Conservation (phyloP, 176 grass and related monocot genomes). For the Eremochloa ophiuroides region DNA sequence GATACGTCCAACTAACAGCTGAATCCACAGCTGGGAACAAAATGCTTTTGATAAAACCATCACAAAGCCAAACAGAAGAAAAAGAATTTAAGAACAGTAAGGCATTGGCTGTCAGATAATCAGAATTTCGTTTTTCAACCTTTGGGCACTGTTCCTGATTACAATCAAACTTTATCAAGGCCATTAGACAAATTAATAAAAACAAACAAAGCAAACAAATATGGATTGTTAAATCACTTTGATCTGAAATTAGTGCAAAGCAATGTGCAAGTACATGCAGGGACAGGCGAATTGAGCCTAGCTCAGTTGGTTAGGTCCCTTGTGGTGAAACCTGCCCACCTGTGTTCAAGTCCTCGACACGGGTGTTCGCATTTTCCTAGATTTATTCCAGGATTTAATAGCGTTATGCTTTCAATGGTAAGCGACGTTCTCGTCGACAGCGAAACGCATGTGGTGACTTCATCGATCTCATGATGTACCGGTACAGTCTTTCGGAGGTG, state of each 20-base stretch:
- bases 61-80: not conserved
- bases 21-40: not conserved
- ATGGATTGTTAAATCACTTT: conserved; percentile 4
- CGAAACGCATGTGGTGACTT: too few species aligned
- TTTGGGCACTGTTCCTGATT: not conserved
- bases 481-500: too few species aligned
- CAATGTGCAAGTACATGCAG: not conserved
- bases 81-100: not conserved
- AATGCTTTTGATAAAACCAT: not conserved
- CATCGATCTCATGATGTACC: too few species aligned
- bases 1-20: not conserved
- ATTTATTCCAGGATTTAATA: too few species aligned
- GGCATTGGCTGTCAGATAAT: not conserved
- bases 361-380: too few species aligned
- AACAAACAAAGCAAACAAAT: not conserved
- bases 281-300: too few species aligned
- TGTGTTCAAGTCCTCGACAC: too few species aligned
- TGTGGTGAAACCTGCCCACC: too few species aligned
- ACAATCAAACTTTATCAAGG: not conserved
- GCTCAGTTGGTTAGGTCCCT: too few species aligned
- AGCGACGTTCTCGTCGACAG: too few species aligned
- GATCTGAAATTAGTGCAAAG: not conserved
- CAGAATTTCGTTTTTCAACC: not conserved
- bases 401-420: too few species aligned
- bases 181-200: conserved; percentile 15